Conservation (phyloP, 805 yeast genomes). For the Hanseniaspora jakobsenii region DNA sequence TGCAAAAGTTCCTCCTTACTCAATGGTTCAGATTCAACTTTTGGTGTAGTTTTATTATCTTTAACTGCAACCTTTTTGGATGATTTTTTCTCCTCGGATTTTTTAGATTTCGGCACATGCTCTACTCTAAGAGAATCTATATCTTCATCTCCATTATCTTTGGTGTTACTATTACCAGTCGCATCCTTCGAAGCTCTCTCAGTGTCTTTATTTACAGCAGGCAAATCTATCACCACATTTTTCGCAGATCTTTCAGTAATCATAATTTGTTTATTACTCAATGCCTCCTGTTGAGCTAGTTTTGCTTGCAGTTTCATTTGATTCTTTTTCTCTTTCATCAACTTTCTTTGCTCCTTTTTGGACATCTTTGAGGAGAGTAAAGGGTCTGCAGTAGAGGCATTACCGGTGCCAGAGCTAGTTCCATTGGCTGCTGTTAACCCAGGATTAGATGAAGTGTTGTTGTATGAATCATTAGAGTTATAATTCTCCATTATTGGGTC, state of each 20-base stretch:
- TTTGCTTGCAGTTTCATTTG: constrained; percentile 28
- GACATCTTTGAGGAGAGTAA: constrained; percentile 23
- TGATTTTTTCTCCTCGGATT: constrained; percentile 7
- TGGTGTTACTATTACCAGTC: background rate
- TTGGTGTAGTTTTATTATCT: too few species aligned
- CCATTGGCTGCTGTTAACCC: too few species aligned
- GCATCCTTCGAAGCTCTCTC: too few species aligned
- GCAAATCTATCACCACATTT: constrained; percentile 9
- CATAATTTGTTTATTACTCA: constrained; percentile 14
- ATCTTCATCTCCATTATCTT: background rate
- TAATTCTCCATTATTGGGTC: constrained; percentile 13
- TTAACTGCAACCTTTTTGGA: background rate
- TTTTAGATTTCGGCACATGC: constrained; percentile 7
- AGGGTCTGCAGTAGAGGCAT: background rate
- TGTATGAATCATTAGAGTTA: background rate
- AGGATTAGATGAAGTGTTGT: too few species aligned
- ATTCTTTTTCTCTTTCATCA: constrained; percentile 29
- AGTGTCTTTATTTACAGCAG: background rate
- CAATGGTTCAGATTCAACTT: too few species aligned
- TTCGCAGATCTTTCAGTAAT: constrained; percentile 16
- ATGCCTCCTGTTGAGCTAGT: constrained; percentile 18
- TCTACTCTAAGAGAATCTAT: constrained; percentile 14
- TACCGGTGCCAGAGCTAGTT: background rate
- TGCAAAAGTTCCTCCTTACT: too few species aligned
- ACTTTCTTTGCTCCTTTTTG: constrained; percentile 27